A percentile compares a stretch with the other conserved stretches of the same genome.
These are phyloP conservation scores for Candida labiduridarum DNA, from an alignment of 1,139 yeast species.

Conservation along the genomic window DNA sequence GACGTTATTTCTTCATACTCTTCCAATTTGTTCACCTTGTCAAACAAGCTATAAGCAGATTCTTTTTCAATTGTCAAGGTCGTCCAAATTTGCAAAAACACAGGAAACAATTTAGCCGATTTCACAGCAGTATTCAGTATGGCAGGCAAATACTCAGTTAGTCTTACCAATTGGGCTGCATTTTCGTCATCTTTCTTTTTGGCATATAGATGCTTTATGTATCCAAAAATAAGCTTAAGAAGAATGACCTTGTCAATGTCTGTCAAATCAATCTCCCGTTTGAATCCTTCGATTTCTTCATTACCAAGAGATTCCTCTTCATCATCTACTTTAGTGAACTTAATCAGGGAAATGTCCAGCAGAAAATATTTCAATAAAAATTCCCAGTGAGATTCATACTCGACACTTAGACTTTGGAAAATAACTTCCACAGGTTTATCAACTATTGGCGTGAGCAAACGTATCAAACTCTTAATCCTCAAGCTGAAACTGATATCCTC, in stretches of 20 bases:
- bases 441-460: constrained; percentile 14
- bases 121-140: constrained; percentile 26
- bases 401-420: constrained; percentile 14
- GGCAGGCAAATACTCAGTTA: constrained; percentile 26
- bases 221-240: constrained; percentile 32
- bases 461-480: constrained; percentile 40
- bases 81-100: constrained; percentile 36
- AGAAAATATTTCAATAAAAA: constrained; percentile 40
- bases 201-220: constrained; percentile 18
- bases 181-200: constrained; percentile 19
- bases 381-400: constrained; percentile 32
- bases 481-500: constrained; percentile 32
- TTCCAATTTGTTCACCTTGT: constrained; percentile 26
- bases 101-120: constrained; percentile 19
- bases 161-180: constrained; percentile 21
- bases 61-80: constrained; percentile 22
- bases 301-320: constrained; percentile 10
- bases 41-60: constrained; percentile 22
- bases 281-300: constrained; percentile 24
- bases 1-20: constrained; percentile 30
- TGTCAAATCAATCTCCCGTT: constrained; percentile 25
- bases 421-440: constrained; percentile 7
- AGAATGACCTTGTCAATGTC: constrained; percentile 22
- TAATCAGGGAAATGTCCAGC: constrained; percentile 43
- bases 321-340: constrained; percentile 18